phyloP scores from a whole-genome alignment of 768 basidiomycete species.

The Tricholoma hemisulphureum region DNA sequence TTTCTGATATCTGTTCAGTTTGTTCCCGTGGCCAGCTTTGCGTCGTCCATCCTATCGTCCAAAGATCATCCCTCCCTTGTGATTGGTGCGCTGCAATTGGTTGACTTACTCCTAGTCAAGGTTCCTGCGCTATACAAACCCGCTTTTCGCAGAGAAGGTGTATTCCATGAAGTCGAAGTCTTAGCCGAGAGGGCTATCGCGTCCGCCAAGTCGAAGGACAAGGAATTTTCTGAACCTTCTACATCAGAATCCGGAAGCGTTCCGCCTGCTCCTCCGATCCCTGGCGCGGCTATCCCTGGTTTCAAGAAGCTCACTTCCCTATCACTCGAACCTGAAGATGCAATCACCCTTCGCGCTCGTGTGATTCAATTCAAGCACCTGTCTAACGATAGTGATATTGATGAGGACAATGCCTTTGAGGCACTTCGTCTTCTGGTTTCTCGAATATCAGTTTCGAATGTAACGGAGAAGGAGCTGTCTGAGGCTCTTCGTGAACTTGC shows the following conservation, averaged over 20 bases:
- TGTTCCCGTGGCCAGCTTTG: conserved; percentile 93
- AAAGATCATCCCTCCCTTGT: conserved; percentile 87
- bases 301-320: conserved; percentile 70
- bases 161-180: conserved; percentile 89
- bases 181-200: conserved; percentile 65
- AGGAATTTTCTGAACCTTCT: conserved; percentile 32
- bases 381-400: conserved; percentile 51
- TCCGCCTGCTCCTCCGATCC: conserved; percentile 33
- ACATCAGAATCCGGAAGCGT: conserved; percentile 39
- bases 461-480: conserved; percentile 61
- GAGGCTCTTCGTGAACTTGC: conserved; percentile 74
- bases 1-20: conserved; percentile 47
- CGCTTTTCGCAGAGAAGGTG: conserved; percentile 91
- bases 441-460: conserved; percentile 51
- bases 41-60: conserved; percentile 90
- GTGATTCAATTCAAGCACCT: conserved; percentile 85
- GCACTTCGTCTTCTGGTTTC: conserved; percentile 64
- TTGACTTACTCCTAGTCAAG: conserved; percentile 86
- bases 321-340: conserved; percentile 82
- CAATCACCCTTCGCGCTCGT: conserved; percentile 87
- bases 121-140: conserved; percentile 82
- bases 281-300: conserved; percentile 52
- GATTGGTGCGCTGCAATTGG: conserved; percentile 86
- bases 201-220: conserved; percentile 41
- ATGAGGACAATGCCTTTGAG: conserved; percentile 62